Conservation (phyloP, 2,329 filamentous ascomycete species). For the Dactylellina cionopaga region DNA sequence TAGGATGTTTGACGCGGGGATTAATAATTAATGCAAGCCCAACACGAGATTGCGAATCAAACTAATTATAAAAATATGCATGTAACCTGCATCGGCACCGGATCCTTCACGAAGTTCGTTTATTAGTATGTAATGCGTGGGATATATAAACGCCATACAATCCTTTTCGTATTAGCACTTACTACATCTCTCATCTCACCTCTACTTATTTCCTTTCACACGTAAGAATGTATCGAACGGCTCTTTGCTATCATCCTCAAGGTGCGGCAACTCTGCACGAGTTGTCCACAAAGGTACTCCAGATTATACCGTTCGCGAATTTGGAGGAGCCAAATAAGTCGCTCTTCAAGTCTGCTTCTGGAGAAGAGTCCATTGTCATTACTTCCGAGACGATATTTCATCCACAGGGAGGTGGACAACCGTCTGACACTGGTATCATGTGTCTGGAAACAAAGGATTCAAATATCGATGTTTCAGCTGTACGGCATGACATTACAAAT, state of each 20-base stretch:
- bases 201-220: neutral
- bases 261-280: constrained; percentile 58
- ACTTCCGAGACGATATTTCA: constrained; percentile 78
- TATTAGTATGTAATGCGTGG: neutral
- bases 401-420: constrained; percentile 78
- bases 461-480: constrained; percentile 67
- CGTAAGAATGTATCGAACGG: neutral
- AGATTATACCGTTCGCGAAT: constrained; percentile 64
- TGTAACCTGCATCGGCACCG: neutral
- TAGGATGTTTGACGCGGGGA: neutral
- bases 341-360: constrained; percentile 69
- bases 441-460: constrained; percentile 35
- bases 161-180: neutral
- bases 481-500: constrained; percentile 67
- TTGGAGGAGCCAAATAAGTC: constrained; percentile 66
- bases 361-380: constrained; percentile 68
- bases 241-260: neutral
- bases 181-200: neutral
- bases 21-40: neutral
- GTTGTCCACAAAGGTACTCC: constrained; percentile 63
- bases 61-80: neutral
- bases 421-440: constrained; percentile 73
- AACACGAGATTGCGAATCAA: neutral
- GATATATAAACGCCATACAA: neutral
- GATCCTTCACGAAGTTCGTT: neutral